Base-by-base conservation (phyloP, 305 asterid genomes). In the Stenogyne calaminthoides region DNA sequence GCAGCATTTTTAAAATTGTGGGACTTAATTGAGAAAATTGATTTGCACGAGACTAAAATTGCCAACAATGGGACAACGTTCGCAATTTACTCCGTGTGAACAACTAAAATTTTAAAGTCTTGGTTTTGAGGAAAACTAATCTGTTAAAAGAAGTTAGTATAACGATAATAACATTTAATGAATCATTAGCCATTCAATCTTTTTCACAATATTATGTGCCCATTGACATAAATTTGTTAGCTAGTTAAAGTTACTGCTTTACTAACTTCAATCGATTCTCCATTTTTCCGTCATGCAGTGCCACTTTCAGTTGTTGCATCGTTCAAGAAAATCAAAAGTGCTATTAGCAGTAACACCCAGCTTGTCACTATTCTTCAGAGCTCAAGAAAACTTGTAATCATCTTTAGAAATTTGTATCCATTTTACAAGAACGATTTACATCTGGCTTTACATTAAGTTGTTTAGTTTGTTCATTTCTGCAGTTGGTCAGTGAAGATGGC, bases 401-500 rank as follows among this genome's bases (percentile, higher is more conserved):
- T 67, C 32, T 19, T n/a, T 52, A 25, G 55, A n/a, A 34, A 56
- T 14, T 39, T 54, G 64, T 25, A 70, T 9, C 20, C 19, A 29
- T 54, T 25, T 67, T 44, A 73, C 58, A 55, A 25, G 52, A n/a
- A 52, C 20, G 4, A 65, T 63, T 18, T 56, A 3, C 68, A 27
- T 36, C n/a, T 65, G 49, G 36, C 52, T 68, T 57, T 19, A 40
- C 60, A n/a, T 65, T 47, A 34, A 73, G 46, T 72, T 27, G 9
- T 49, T 78, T 61, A 69, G 8, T 36, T 65, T 80, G 62, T 65
- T 76, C 25, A 10, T 36, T 51, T 77, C 72, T 58, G 14, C 85
- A 93, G 98, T 80, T 87, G 64, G 94, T 91, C 63, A 93, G 96
- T 85, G 94, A 91, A 71, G 98, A 93, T 80, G 95, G 98, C 40